These are phyloP conservation scores for Xylariaceae sp. DNA, from an alignment of 2,329 filamentous ascomycete species.

Conservation along the genomic window DNA sequence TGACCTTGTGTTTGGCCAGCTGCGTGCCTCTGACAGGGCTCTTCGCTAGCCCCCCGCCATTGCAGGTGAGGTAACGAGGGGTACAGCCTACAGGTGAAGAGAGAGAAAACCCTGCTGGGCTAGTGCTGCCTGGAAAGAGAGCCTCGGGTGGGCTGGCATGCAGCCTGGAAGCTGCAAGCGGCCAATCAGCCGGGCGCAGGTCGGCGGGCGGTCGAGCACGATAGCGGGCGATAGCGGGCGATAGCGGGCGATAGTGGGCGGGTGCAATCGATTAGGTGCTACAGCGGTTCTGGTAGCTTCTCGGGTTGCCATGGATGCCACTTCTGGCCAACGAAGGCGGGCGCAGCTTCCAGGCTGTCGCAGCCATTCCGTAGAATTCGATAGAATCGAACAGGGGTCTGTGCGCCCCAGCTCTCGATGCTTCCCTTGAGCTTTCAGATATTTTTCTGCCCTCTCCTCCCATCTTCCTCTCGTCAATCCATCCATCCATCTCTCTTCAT, in stretches of 20 bases:
- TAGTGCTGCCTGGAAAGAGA: constrained; percentile 11
- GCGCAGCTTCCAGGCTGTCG: constrained; percentile 10
- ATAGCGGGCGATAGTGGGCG: constrained; percentile 5
- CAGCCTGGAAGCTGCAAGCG: constrained; percentile 18
- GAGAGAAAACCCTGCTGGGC: neutral
- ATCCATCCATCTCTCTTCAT: constrained; percentile 4
- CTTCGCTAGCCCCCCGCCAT: neutral
- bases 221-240: constrained; percentile 3
- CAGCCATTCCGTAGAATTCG: constrained; percentile 30
- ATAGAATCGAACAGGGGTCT: constrained; percentile 31
- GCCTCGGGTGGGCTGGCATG: constrained; percentile 8
- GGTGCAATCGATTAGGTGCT: constrained; percentile 10
- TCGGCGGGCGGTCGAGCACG: too few species aligned
- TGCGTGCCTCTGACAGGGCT: constrained; percentile 2
- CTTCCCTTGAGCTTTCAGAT: constrained; percentile 14
- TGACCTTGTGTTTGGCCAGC: too few species aligned
- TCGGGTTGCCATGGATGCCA: constrained; percentile 21
- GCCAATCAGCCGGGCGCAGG: constrained; percentile 21
- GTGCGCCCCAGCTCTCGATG: constrained; percentile 18
- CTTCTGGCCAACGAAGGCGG: constrained; percentile 20
- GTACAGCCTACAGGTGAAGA: too few species aligned
- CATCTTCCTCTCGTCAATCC: constrained; percentile 12
- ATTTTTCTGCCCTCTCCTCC: constrained; percentile 19
- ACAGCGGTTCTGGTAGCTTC: constrained; percentile 16
- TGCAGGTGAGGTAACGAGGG: constrained; percentile 12